Evolutionary conservation across 176 grass and related monocot genomes (phyloP).

Genomic region (Themeda triandra): DNA sequence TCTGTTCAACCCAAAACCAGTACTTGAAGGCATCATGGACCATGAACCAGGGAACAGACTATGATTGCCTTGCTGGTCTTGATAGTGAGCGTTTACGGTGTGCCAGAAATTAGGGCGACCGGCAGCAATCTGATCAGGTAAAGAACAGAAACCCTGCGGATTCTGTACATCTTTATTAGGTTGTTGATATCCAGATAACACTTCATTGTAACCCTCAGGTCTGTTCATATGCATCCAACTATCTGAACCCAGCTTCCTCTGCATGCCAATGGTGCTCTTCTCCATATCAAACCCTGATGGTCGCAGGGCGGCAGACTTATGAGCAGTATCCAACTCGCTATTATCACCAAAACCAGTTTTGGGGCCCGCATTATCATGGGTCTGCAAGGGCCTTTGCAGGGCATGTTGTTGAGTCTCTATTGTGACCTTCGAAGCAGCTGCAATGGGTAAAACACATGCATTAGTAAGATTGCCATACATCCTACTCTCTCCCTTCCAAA

Average conservation of each 20-base stretch:
- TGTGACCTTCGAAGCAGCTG: slow-evolving; percentile 45
- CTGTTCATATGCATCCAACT: slow-evolving; percentile 38
- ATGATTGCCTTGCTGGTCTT: slow-evolving; percentile 50
- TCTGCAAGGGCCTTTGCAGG: slow-evolving; percentile 57
- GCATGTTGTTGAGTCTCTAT: slow-evolving; percentile 43
- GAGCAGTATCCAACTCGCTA: slow-evolving; percentile 29
- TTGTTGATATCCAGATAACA: slow-evolving; percentile 46
- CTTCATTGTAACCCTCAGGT: slow-evolving; percentile 37
- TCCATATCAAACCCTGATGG: slow-evolving; percentile 30
- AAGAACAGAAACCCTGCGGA: slow-evolving; percentile 35
- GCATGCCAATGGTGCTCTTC: slow-evolving; percentile 20
- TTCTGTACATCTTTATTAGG: slow-evolving; percentile 38
- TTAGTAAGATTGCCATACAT: slow-evolving; percentile 16
- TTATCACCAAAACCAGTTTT: slow-evolving; percentile 34
- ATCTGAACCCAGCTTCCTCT: slow-evolving; percentile 50
- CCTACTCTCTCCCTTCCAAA: too few relatives aligned
- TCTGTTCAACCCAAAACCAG: slow-evolving; percentile 40
- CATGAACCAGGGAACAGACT: slow-evolving; percentile 44
- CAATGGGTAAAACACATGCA: slow-evolving; percentile 2
- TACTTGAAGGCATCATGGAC: slow-evolving; percentile 52
- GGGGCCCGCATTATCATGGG: slow-evolving; percentile 45
- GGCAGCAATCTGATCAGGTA: slow-evolving; percentile 42
- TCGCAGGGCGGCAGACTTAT: slow-evolving; percentile 37
- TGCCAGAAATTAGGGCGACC: slow-evolving; percentile 44
- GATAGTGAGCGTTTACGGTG: slow-evolving; percentile 45